Conservation (phyloP, 768 basidiomycete genomes). For the Auriscalpium orientale region DNA sequence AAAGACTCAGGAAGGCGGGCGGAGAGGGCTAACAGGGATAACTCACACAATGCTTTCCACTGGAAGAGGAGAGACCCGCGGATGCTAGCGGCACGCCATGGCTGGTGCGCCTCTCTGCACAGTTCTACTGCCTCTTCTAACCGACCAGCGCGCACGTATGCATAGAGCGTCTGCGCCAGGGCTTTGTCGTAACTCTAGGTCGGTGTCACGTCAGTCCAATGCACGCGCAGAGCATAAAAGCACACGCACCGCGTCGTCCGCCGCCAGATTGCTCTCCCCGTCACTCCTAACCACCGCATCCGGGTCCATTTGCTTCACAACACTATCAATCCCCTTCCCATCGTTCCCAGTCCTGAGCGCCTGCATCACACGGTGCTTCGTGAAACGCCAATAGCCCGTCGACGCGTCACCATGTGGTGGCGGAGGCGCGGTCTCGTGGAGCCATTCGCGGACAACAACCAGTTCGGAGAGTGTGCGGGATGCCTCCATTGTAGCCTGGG, state of each 20-base stretch:
- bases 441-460: conserved; percentile 80
- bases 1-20: neutral
- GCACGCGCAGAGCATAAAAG: neutral
- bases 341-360: conserved; percentile 38
- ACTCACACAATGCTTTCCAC: conserved; percentile 66
- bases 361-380: conserved; percentile 68
- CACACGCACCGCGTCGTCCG: conserved; percentile 67
- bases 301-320: conserved; percentile 72
- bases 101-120: conserved; percentile 76
- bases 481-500: conserved; percentile 61
- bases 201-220: neutral
- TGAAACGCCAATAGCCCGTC: conserved; percentile 80
- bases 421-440: conserved; percentile 67
- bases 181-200: conserved; percentile 75
- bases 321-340: conserved; percentile 32
- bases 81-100: conserved; percentile 88
- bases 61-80: conserved; percentile 74
- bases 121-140: conserved; percentile 79
- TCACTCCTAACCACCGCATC: conserved; percentile 64
- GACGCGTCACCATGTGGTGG: conserved; percentile 61
- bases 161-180: conserved; percentile 69
- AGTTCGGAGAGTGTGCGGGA: conserved; percentile 69
- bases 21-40: neutral
- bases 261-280: conserved; percentile 46
- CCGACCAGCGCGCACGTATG: conserved; percentile 77